Evolutionary conservation across 768 basidiomycete species (phyloP).

Genomic region (Xerocomus potaroensis): DNA sequence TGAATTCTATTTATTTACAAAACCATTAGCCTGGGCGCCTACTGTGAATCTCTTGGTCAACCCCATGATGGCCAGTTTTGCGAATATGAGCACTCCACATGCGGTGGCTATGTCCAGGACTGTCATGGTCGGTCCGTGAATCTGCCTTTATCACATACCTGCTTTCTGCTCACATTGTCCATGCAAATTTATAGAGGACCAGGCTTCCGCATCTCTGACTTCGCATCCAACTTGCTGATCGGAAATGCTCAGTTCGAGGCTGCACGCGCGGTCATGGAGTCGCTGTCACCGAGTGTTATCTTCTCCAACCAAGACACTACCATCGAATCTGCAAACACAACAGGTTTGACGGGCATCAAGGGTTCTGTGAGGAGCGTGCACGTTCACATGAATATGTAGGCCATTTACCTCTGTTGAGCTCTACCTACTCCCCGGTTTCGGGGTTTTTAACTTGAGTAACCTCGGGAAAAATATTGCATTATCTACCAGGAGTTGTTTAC

Average conservation of each 20-base stretch:
- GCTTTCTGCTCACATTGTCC: not conserved
- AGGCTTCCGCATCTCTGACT: slow-evolving; percentile 70
- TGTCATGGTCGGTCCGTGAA: slow-evolving; percentile 63
- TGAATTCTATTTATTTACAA: not conserved
- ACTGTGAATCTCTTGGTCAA: slow-evolving; percentile 74
- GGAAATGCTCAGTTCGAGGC: slow-evolving; percentile 67
- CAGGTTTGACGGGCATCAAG: slow-evolving; percentile 39
- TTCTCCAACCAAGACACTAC: slow-evolving; percentile 16
- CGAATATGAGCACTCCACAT: slow-evolving; percentile 69
- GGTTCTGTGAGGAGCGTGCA: slow-evolving; percentile 72
- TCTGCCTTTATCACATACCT: not conserved
- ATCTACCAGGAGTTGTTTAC: not conserved
- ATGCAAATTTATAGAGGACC: slow-evolving; percentile 49
- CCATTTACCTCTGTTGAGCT: not conserved
- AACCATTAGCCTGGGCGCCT: slow-evolving; percentile 51
- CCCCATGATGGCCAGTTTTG: slow-evolving; percentile 62
- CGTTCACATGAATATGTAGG: slow-evolving; percentile 65
- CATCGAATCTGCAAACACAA: slow-evolving; percentile 18
- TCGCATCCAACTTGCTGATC: slow-evolving; percentile 71
- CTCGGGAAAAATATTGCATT: not conserved
- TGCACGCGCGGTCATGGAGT: slow-evolving; percentile 59
- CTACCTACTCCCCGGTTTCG: not conserved
- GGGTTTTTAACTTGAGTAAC: not conserved
- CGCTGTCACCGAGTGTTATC: slow-evolving; percentile 5
- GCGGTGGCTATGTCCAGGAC: slow-evolving; percentile 61